These are phyloP conservation scores for Juncus effusus DNA, from an alignment of 176 grass and related monocot species.

Conservation along the genomic window DNA sequence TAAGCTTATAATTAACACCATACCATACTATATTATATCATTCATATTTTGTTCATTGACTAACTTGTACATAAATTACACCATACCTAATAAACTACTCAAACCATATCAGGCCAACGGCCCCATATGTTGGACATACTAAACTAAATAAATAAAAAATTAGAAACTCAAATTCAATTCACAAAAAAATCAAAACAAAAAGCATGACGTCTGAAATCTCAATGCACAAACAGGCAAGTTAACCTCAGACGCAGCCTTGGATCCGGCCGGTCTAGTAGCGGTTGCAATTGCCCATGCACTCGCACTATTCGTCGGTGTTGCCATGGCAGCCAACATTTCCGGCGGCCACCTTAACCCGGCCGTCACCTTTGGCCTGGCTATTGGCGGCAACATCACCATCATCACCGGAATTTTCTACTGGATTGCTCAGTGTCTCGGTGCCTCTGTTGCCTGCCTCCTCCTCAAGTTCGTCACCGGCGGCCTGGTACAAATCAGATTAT, in stretches of 20 bases:
- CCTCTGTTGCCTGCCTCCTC: conserved; percentile 67
- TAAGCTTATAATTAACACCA: too few species aligned
- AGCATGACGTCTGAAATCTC: too few species aligned
- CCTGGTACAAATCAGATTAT: conserved; percentile 24
- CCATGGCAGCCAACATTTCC: conserved; percentile 85
- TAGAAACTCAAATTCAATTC: too few species aligned
- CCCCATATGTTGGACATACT: too few species aligned
- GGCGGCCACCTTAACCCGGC: conserved; percentile 90
- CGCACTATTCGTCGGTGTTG: conserved; percentile 71
- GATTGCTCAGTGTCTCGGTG: conserved; percentile 74
- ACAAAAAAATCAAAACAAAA: too few species aligned
- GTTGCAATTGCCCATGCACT: conserved; percentile 73
- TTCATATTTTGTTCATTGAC: too few species aligned
- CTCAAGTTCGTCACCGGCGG: conserved; percentile 76
- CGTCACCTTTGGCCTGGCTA: conserved; percentile 75
- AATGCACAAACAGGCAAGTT: conserved; percentile 38
- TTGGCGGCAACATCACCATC: conserved; percentile 87
- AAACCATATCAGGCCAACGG: too few species aligned
- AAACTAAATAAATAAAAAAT: too few species aligned
- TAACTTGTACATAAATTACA: too few species aligned
- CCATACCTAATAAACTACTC: too few species aligned
- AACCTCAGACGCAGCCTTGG: conserved; percentile 47
- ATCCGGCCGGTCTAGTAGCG: conserved; percentile 73
- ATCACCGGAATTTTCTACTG: conserved; percentile 84
- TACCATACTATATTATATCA: too few species aligned